phyloP scores from a whole-genome alignment of 768 basidiomycete genomes.

The Pholiota microspora region DNA sequence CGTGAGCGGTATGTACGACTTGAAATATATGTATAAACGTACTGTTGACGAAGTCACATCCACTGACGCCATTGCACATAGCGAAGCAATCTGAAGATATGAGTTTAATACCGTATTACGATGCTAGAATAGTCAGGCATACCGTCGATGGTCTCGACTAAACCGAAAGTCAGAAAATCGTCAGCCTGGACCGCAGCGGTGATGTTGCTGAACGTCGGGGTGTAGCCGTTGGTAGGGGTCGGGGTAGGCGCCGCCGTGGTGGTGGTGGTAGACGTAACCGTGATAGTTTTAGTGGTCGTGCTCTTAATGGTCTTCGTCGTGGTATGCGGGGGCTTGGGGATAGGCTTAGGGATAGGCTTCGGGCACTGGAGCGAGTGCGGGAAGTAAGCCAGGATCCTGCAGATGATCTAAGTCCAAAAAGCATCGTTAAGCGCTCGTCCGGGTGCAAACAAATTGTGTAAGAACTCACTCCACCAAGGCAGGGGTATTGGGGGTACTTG shows the following conservation, averaged over 20 bases:
- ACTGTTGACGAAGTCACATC: constrained; percentile 45
- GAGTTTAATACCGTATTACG: background rate
- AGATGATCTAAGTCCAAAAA: constrained; percentile 28
- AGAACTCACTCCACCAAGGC: constrained; percentile 30
- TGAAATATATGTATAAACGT: constrained; percentile 15
- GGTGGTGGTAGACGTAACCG: constrained; percentile 12
- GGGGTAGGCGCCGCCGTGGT: constrained; percentile 11
- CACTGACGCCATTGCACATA: constrained; percentile 40
- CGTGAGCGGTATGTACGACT: background rate
- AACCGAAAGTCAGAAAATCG: constrained; percentile 42
- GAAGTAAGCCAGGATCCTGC: constrained; percentile 34
- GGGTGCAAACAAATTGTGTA: background rate
- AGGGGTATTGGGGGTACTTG: constrained; percentile 26
- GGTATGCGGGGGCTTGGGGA: constrained; percentile 16
- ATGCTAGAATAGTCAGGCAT: no score
- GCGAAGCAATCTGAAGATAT: constrained; percentile 37
- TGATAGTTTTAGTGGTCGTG: constrained; percentile 6
- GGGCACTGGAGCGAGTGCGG: constrained; percentile 40
- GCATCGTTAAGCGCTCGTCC: constrained; percentile 5
- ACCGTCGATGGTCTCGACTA: constrained; percentile 43
- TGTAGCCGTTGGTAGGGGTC: constrained; percentile 30
- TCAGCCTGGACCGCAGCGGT: constrained; percentile 40
- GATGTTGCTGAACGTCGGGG: constrained; percentile 37
- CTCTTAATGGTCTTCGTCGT: constrained; percentile 11
- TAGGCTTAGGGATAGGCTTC: constrained; percentile 13